Percentiles rank a stretch among this genome's conserved stretches.
Evolutionary conservation across 371 early-diverging fungal species (phyloP).

Genomic region (Mortierella sp.): DNA sequence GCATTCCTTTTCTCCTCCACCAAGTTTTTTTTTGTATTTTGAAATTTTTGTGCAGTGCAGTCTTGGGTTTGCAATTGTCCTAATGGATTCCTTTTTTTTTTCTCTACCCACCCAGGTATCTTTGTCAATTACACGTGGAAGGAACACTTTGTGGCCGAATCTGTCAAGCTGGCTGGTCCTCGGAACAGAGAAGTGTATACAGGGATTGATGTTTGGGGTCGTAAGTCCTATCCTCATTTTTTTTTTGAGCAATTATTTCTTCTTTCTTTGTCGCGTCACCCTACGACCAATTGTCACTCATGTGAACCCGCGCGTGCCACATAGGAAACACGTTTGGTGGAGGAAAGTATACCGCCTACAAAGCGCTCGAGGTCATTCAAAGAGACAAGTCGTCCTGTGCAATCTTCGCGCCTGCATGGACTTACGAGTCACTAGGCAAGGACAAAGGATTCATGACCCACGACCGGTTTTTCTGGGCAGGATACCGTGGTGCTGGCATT

Average conservation of each 20-base stretch:
- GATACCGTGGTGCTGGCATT: slow-evolving; percentile 37
- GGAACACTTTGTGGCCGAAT: slow-evolving; percentile 46
- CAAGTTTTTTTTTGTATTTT: not conserved
- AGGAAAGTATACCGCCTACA: slow-evolving; percentile 62
- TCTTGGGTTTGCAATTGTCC: no score
- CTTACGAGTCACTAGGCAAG: slow-evolving; percentile 61
- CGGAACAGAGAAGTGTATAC: slow-evolving; percentile 63
- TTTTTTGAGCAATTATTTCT: no score
- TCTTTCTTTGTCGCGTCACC: not conserved
- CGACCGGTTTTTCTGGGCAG: slow-evolving; percentile 68
- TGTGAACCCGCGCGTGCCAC: no score
- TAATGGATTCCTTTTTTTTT: no score
- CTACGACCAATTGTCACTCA: no score
- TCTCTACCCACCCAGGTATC: slow-evolving; percentile 54
- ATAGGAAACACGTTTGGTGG: slow-evolving; percentile 65
- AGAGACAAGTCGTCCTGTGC: slow-evolving; percentile 60
- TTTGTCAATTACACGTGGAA: slow-evolving; percentile 77
- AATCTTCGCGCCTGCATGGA: slow-evolving; percentile 73
- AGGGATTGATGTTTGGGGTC: slow-evolving; percentile 76
- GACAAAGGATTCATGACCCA: slow-evolving; percentile 56
- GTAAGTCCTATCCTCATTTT: slow-evolving; percentile 35
- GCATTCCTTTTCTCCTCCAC: not conserved
- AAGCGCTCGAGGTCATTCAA: slow-evolving; percentile 60
- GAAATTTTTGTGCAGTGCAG: no score
- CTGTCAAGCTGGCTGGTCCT: slow-evolving; percentile 51